Percentiles rank a stretch among this genome's conserved stretches.
Evolutionary conservation across 2,329 filamentous ascomycete genomes (phyloP).

Genomic region (Neonectria magnoliae): DNA sequence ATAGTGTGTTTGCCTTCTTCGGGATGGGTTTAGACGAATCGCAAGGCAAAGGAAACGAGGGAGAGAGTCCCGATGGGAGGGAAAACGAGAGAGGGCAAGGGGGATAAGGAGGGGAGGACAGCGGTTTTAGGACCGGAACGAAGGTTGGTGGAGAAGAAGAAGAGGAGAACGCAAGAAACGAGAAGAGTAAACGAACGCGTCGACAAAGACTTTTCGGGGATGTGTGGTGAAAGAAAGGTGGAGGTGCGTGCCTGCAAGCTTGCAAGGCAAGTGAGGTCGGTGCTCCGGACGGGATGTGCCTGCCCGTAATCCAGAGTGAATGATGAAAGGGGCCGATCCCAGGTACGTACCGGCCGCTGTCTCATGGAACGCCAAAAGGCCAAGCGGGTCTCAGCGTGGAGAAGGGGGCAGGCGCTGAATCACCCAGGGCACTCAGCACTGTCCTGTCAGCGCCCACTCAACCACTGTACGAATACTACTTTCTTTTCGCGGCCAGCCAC

Average conservation of each 20-base stretch:
- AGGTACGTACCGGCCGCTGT: slow-evolving; percentile 19
- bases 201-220: slow-evolving; percentile 38
- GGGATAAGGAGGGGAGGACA: slow-evolving; percentile 30
- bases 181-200: slow-evolving; percentile 29
- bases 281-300: slow-evolving; percentile 4
- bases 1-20: slow-evolving; percentile 34
- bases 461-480: neutral
- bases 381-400: slow-evolving; percentile 36
- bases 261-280: slow-evolving; percentile 12
- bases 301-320: neutral
- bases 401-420: slow-evolving; percentile 32
- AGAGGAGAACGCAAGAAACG: slow-evolving; percentile 27
- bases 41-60: slow-evolving; percentile 33
- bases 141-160: slow-evolving; percentile 39
- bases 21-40: slow-evolving; percentile 3
- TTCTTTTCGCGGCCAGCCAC: slow-evolving; percentile 8
- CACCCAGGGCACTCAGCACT: slow-evolving; percentile 28
- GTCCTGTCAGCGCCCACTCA: slow-evolving; percentile 7
- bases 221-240: slow-evolving; percentile 29
- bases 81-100: slow-evolving; percentile 20
- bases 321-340: slow-evolving; percentile 9
- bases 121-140: slow-evolving; percentile 41
- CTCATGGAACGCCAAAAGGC: slow-evolving; percentile 14
- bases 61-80: slow-evolving; percentile 31
- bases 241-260: slow-evolving; percentile 14